phyloP scores from a whole-genome alignment of 306 rosid genomes.

The Medicago ruthenica region DNA sequence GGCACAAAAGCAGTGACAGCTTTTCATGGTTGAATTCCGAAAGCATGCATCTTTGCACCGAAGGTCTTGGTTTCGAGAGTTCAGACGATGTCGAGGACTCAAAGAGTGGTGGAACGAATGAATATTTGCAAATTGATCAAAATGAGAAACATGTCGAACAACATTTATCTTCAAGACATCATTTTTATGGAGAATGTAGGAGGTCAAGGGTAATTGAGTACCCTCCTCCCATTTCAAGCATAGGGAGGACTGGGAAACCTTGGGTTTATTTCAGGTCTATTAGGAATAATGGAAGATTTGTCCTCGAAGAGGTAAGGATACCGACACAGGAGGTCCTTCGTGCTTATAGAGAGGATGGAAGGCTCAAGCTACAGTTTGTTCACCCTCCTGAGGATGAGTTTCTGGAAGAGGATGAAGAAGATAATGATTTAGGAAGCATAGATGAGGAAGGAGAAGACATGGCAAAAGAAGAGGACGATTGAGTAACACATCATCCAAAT shows the following conservation, averaged over 20 bases:
- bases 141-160: conserved; percentile 44
- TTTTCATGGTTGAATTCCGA: conserved; percentile 72
- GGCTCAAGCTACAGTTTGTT: conserved; percentile 77
- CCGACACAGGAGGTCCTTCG: conserved; percentile 74
- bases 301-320: conserved; percentile 72
- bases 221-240: conserved; percentile 94
- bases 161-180: conserved; percentile 6
- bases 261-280: conserved; percentile 73
- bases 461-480: conserved; percentile 31
- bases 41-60: conserved; percentile 88
- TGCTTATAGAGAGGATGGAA: conserved; percentile 87
- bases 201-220: conserved; percentile 55
- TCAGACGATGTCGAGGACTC: conserved; percentile 79
- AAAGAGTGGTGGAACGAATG: conserved; percentile 44
- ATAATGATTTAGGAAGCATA: neutral
- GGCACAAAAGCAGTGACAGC: conserved; percentile 61
- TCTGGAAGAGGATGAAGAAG: conserved; percentile 39
- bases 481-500: conserved; percentile 32
- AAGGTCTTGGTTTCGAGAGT: conserved; percentile 94
- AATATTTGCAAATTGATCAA: conserved; percentile 28
- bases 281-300: conserved; percentile 82
- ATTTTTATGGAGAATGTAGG: conserved; percentile 49
- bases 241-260: conserved; percentile 81
- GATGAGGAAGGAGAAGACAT: conserved; percentile 35
- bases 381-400: conserved; percentile 60